Base-by-base conservation (phyloP, 371 early-diverging fungal species). In the Actinomucor elegans region DNA sequence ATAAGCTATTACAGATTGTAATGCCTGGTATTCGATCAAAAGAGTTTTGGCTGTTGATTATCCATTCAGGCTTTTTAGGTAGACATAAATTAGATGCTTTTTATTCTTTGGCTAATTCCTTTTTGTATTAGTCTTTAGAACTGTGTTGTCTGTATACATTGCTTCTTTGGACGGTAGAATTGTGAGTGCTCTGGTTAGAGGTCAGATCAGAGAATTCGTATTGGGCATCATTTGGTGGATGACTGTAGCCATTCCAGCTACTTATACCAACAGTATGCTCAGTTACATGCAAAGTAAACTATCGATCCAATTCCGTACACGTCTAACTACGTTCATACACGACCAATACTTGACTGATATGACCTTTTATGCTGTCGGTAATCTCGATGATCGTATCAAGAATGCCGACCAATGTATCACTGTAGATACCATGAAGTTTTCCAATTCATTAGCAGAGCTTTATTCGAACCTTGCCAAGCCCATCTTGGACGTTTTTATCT, bases 91-190 rank as follows among this genome's bases (percentile, higher is more conserved):
- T n/a, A n/a, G n/a, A n/a, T n/a, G n/a, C n/a, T n/a, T n/a, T n/a
- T n/a, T n/a, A n/a, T n/a, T n/a, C n/a, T n/a, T n/a, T n/a, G n/a
- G n/a, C n/a, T n/a, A n/a, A n/a, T n/a, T n/a, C n/a, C n/a, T n/a
- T n/a, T n/a, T n/a, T n/a, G n/a, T n/a, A 8, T 17, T 64, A 81
- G 88, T 92, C n/a, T 85, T 91, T 58, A 75, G 94, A 52, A 93
- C 94, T 3, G 71, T 89, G 33, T 70, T 94, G 27, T 92, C 92
- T 8, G 90, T 93, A 2, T 89, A 87, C 42, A 90, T 94, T 47
- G 97, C 98, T 7, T 75, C 94, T 29, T 79, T 96, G 37, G 98
- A 97, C 69, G 98, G 97, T 37, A 80, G 87, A 47, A 94, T 97
- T 51, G 96, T 95, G 23, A 87, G 88, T 53, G 89, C 94, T 8